Conservation (phyloP, 2,329 filamentous ascomycete genomes). For the Ascocoryne sarcoides region DNA sequence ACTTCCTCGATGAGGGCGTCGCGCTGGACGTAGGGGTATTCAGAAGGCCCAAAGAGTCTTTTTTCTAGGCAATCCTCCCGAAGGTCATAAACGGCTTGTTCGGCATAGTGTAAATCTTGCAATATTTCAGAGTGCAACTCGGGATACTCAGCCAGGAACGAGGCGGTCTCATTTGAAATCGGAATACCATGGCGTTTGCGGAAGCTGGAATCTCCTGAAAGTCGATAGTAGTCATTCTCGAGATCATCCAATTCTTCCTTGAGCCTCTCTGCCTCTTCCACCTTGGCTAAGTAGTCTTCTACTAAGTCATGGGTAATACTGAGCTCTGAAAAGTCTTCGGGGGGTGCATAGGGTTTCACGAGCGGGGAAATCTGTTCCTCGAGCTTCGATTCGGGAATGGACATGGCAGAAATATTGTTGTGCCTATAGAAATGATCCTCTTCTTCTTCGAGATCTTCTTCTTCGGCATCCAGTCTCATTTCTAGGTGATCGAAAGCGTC, state of each 20-base stretch:
- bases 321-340: slow-evolving; percentile 5
- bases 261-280: slow-evolving; percentile 10
- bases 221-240: slow-evolving; percentile 11
- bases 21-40: slow-evolving; percentile 17
- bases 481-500: slow-evolving; percentile 13
- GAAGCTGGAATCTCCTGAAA: slow-evolving; percentile 9
- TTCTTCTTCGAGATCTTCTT: slow-evolving; percentile 16
- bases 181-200: slow-evolving; percentile 11
- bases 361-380: slow-evolving; percentile 12
- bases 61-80: slow-evolving; percentile 14
- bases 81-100: slow-evolving; percentile 14
- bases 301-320: slow-evolving; percentile 7
- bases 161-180: slow-evolving; percentile 6
- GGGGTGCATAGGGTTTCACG: slow-evolving; percentile 8
- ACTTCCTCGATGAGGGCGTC: slow-evolving; percentile 18
- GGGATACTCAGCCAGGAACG: slow-evolving; percentile 14
- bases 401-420: slow-evolving; percentile 5
- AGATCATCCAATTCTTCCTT: slow-evolving; percentile 12
- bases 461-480: slow-evolving; percentile 11
- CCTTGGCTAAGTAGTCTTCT: slow-evolving; percentile 10
- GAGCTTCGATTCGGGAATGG: slow-evolving; percentile 7
- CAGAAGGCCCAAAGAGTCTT: slow-evolving; percentile 12
- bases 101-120: slow-evolving; percentile 11
- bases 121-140: slow-evolving; percentile 9
- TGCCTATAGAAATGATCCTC: slow-evolving; percentile 16